Evolutionary conservation across 2,329 filamentous ascomycete genomes (phyloP).

Genomic region (Fusarium piperis): DNA sequence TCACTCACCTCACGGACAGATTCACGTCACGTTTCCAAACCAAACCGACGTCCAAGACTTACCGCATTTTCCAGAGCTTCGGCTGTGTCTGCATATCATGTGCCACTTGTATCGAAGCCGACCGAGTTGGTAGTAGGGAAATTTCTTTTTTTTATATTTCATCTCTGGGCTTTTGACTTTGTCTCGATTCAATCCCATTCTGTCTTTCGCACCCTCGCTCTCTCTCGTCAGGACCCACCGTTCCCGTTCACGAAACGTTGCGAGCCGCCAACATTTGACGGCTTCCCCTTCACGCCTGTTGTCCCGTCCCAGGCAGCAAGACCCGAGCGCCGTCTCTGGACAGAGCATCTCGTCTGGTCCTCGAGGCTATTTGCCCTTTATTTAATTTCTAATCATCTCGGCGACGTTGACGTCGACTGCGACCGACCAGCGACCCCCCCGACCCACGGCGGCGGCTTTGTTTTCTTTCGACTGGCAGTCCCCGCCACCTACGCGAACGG

Average conservation of each 20-base stretch:
- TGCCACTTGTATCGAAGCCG: constrained; percentile 29
- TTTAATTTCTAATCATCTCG: constrained; percentile 37
- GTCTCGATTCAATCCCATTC: constrained; percentile 7
- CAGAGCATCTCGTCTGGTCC: background rate
- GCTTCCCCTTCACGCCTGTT: constrained; percentile 23
- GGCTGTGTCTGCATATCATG: constrained; percentile 38
- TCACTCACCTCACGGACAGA: constrained; percentile 27
- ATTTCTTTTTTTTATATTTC: constrained; percentile 15
- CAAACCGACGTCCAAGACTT: constrained; percentile 15
- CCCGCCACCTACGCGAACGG: constrained; percentile 40
- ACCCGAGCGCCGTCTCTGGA: background rate
- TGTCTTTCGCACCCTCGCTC: constrained; percentile 11
- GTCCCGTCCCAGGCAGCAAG: constrained; percentile 13
- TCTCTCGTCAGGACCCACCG: constrained; percentile 34
- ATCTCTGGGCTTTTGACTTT: constrained; percentile 11
- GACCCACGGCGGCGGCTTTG: constrained; percentile 34
- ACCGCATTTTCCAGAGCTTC: constrained; percentile 24
- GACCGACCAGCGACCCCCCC: constrained; percentile 23
- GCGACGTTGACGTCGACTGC: constrained; percentile 26
- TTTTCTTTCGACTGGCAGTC: constrained; percentile 40
- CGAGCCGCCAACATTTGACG: constrained; percentile 33
- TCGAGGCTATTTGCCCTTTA: constrained; percentile 11
- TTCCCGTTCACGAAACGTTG: constrained; percentile 39
- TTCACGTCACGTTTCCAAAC: constrained; percentile 20
- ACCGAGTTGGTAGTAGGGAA: constrained; percentile 39